Evolutionary conservation across 106 monocot genomes (phyloP).

Genomic region (Chionographis japonica): DNA sequence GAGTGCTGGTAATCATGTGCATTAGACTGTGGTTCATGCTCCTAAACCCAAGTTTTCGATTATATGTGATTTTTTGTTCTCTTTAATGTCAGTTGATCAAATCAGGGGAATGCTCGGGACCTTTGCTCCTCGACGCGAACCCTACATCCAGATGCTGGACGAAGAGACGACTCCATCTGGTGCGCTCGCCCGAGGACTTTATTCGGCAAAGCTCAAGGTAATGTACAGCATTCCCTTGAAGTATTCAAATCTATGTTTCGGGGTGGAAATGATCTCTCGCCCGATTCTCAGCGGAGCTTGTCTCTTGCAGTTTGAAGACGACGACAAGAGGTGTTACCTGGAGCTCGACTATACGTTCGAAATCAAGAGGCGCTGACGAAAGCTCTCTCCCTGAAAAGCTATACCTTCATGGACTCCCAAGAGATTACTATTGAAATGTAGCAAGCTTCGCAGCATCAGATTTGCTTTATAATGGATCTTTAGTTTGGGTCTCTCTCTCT

Average conservation of each 20-base stretch:
- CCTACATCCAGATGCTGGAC: constrained; percentile 31
- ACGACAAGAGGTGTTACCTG: constrained; percentile 32
- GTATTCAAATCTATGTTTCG: neutral
- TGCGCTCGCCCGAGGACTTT: constrained; percentile 37
- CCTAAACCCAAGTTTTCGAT: too few species aligned
- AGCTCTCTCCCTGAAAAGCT: too few species aligned
- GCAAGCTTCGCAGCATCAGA: too few species aligned
- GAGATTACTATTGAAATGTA: too few species aligned
- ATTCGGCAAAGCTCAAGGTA: constrained; percentile 47
- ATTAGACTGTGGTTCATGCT: too few species aligned
- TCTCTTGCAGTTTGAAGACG: constrained; percentile 41
- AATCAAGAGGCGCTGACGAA: constrained; percentile 28
- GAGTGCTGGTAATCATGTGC: too few species aligned
- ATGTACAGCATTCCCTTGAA: neutral
- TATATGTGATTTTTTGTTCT: neutral
- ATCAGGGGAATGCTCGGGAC: constrained; percentile 51
- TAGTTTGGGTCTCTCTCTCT: too few species aligned
- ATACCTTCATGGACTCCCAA: too few species aligned
- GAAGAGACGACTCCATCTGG: constrained; percentile 58
- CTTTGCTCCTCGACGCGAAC: constrained; percentile 37
- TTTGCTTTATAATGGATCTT: too few species aligned
- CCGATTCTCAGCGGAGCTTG: neutral
- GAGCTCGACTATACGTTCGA: constrained; percentile 37
- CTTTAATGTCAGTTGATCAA: constrained; percentile 36
- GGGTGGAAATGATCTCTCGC: too few species aligned